Conservation (phyloP, 2,329 filamentous ascomycete genomes). For the Anthostomella pinea region DNA sequence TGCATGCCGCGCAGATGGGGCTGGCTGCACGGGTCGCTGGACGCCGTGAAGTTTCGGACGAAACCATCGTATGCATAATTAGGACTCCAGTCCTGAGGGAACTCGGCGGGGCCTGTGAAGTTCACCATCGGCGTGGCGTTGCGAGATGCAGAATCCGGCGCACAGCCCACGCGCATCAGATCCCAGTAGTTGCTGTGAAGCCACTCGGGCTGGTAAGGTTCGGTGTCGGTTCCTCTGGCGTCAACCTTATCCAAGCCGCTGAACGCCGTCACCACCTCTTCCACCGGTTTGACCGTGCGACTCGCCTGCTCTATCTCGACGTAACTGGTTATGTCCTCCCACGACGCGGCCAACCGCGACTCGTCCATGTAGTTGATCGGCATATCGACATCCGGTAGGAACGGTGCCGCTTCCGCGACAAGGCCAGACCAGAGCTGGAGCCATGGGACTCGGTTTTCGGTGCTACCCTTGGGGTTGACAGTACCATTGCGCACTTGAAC, state of each 20-base stretch:
- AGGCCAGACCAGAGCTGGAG: slow-evolving; percentile 47
- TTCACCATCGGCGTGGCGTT: slow-evolving; percentile 31
- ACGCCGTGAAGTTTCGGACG: slow-evolving; percentile 53
- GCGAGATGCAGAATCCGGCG: slow-evolving; percentile 47
- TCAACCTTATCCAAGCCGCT: slow-evolving; percentile 28
- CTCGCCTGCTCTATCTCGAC: slow-evolving; percentile 39
- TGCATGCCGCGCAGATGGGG: slow-evolving; percentile 46
- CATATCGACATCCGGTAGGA: slow-evolving; percentile 53
- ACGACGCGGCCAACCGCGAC: slow-evolving; percentile 50
- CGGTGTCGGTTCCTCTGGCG: slow-evolving; percentile 7
- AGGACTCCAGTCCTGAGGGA: slow-evolving; percentile 21
- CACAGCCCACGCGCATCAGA: slow-evolving; percentile 45
- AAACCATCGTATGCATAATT: slow-evolving; percentile 41
- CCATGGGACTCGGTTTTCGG: slow-evolving; percentile 41
- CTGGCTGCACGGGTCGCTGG: slow-evolving; percentile 39
- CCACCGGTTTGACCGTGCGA: slow-evolving; percentile 36
- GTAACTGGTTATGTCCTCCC: slow-evolving; percentile 46
- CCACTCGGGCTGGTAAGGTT: slow-evolving; percentile 38
- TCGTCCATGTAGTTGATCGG: slow-evolving; percentile 52
- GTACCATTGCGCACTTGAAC: slow-evolving; percentile 47
- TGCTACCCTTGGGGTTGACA: slow-evolving; percentile 39
- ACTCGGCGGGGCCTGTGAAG: slow-evolving; percentile 29
- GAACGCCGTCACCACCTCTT: slow-evolving; percentile 37
- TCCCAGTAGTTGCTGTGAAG: slow-evolving; percentile 45
- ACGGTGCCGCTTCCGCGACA: slow-evolving; percentile 48